Evolutionary conservation across 2,329 filamentous ascomycete genomes (phyloP), one percentile per base, ranked within the genome.

Genomic region (Myriosclerotinia curreyana): DNA sequence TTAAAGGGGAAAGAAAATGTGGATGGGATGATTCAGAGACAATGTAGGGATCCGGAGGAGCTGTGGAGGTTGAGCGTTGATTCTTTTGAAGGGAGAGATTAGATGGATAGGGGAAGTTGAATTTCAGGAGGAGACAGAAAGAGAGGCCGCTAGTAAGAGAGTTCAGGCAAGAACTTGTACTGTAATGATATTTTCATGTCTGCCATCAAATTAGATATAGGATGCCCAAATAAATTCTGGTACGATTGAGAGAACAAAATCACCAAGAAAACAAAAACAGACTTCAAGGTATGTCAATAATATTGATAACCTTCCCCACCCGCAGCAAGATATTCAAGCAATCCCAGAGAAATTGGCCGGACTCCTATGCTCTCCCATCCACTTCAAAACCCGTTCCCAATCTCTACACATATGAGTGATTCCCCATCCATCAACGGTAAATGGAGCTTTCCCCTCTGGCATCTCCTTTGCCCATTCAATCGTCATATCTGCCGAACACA

Each of bases 401-500:
- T 64, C 17, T 46, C 46, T 58, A 52, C 62, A 60, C 25, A 17
- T 46, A 64, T 64, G 61, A 31, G 53, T 44, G 15, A 59, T 59
- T 42, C 61, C 61, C 61, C 61, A 59, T 31, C 61, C 61, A 64
- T 64, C 61, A 28, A 62, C 50, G 4, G 50, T 38, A 22, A 46
- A 42, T 1, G 50, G 60, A 7, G 31, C 34, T 1, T 51, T 22
- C 1, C 52, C 54, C 14, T 40, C 42, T 3, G 42, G 42, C 31
- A 25, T 36, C 42, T 59, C 44, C 54, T n/a, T 42, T 28, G 46
- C 52, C 54, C 54, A 64, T 38, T 64, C 62, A 3, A 64, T 17
- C 8, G 55, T 61, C 62, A 64, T 54, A 55, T 64, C 62, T 9
- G 49, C 62, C 36, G 62, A 59, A 28, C 62, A 64, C 42, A 64